phyloP scores from a whole-genome alignment of 2,329 filamentous ascomycete species.

The Xylaria sp. region DNA sequence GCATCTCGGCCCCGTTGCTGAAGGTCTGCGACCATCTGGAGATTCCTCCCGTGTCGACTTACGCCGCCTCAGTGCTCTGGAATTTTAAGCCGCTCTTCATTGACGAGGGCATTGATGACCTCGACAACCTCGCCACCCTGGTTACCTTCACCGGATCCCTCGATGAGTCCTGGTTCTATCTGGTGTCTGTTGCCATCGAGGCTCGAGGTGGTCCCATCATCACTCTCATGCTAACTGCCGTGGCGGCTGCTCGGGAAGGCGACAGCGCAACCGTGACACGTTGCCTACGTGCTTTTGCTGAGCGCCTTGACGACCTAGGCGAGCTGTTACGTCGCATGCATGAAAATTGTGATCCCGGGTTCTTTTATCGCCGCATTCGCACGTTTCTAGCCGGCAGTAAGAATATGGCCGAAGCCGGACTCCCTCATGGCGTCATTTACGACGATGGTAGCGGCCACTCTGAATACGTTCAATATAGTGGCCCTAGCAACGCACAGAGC shows the following conservation, averaged over 20 bases:
- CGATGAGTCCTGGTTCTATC: conserved; percentile 99
- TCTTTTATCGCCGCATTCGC: conserved; percentile 96
- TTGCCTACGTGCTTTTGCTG: conserved; percentile 83
- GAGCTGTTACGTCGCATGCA: conserved; percentile 87
- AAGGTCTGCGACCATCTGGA: conserved; percentile 81
- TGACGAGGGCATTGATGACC: conserved; percentile 80
- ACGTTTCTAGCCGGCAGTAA: conserved; percentile 96
- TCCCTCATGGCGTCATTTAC: conserved; percentile 88
- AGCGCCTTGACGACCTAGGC: conserved; percentile 86
- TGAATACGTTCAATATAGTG: conserved; percentile 84
- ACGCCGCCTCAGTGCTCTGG: conserved; percentile 91
- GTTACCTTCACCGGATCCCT: conserved; percentile 92
- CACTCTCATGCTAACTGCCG: conserved; percentile 87
- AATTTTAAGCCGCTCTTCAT: conserved; percentile 94
- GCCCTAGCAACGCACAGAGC: conserved; percentile 96
- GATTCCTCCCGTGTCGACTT: conserved; percentile 91
- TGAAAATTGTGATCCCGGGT: conserved; percentile 90
- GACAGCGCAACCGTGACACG: conserved; percentile 78
- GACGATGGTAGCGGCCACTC: conserved; percentile 77
- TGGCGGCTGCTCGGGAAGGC: conserved; percentile 77
- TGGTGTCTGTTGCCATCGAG: conserved; percentile 95
- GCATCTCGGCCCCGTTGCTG: conserved; percentile 85
- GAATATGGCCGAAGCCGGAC: conserved; percentile 94
- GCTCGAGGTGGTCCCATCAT: conserved; percentile 88
- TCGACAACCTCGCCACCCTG: conserved; percentile 89